phyloP scores from a whole-genome alignment of 169 alveolate genomes.

The Prorocentrum cordatum region DNA sequence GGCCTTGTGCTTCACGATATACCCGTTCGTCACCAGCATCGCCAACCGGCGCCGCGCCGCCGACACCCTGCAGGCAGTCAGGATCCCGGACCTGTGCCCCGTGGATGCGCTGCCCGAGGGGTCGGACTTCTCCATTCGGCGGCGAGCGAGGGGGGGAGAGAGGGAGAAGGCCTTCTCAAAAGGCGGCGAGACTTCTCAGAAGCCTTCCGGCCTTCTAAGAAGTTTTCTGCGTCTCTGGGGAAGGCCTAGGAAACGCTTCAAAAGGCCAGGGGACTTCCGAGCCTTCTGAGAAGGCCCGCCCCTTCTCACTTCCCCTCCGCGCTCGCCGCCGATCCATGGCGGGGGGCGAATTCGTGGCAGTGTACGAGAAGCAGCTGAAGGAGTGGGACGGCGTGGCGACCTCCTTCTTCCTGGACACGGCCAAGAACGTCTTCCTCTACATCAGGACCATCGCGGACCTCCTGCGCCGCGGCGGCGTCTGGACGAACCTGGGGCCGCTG shows the following conservation, averaged over 20 bases:
- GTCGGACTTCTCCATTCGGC: too few relatives aligned
- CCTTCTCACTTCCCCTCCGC: too few relatives aligned
- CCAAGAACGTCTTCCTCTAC: constrained; percentile 90
- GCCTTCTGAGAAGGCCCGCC: too few relatives aligned
- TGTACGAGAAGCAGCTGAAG: constrained; percentile 75
- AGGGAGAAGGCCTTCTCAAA: too few relatives aligned
- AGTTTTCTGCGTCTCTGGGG: too few relatives aligned
- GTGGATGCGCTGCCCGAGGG: constrained; percentile 74
- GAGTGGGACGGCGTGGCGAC: constrained; percentile 92
- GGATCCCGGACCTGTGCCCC: constrained; percentile 91
- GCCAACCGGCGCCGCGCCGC: constrained; percentile 78
- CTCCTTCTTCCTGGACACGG: constrained; percentile 96
- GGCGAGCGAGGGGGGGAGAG: too few relatives aligned
- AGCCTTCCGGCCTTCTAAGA: too few relatives aligned
- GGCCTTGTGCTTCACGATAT: too few relatives aligned
- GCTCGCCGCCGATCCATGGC: constrained; percentile 94
- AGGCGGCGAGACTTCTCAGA: too few relatives aligned
- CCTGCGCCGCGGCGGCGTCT: constrained; percentile 86
- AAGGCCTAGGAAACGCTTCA: too few relatives aligned
- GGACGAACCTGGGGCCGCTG: constrained; percentile 97
- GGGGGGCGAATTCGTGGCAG: constrained; percentile 96
- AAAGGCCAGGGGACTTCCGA: too few relatives aligned
- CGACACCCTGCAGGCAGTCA: constrained; percentile 81
- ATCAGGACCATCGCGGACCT: constrained; percentile 89
- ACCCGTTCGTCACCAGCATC: too few relatives aligned